Conservation (phyloP, 345 rosid species). For the Lepidium africanum region DNA sequence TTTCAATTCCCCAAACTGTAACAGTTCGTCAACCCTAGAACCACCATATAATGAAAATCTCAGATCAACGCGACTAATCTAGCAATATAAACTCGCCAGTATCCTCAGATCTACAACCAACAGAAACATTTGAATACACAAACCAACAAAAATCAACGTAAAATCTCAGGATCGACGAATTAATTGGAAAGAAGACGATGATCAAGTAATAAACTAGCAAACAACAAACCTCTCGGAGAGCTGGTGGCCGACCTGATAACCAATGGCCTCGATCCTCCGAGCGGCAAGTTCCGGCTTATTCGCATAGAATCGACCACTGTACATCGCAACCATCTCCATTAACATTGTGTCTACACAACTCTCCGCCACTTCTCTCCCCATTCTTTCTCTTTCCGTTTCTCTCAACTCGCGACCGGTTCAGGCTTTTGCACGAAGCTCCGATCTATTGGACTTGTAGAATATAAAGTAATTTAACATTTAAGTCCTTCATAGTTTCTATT, state of each 20-base stretch:
- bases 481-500: neutral
- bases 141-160: neutral
- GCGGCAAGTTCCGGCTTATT: constrained; percentile 97
- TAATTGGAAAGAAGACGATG: neutral
- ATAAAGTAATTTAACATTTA: neutral
- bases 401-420: neutral
- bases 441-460: constrained; percentile 10
- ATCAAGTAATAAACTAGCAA: neutral
- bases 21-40: neutral
- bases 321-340: constrained; percentile 82
- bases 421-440: constrained; percentile 12
- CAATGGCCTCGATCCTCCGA: constrained; percentile 96
- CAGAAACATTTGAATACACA: neutral
- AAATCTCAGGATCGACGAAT: neutral
- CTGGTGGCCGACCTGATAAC: constrained; percentile 99
- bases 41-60: neutral
- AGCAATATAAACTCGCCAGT: neutral
- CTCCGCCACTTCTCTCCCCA: constrained; percentile 93
- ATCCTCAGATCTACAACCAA: constrained; percentile 20
- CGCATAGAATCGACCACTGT: constrained; percentile 73
- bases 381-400: constrained; percentile 14
- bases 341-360: constrained; percentile 81
- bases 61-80: neutral
- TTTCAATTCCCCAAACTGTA: neutral
- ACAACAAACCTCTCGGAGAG: constrained; percentile 80